These are phyloP conservation scores for Lenwebbia sp. DNA, from an alignment of 345 rosid genomes.

Conservation along the genomic window DNA sequence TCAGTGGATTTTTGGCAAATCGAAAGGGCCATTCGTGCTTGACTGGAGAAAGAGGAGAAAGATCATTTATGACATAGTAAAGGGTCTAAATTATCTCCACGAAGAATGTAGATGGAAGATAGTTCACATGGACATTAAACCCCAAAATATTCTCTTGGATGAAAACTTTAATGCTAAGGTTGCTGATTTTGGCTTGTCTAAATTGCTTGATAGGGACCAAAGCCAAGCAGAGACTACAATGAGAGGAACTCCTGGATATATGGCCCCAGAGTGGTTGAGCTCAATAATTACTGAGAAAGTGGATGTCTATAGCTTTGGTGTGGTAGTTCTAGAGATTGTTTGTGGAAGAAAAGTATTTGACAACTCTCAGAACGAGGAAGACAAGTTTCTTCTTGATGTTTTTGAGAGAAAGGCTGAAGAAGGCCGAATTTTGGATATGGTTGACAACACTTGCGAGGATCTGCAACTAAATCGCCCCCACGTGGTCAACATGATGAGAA, in stretches of 20 bases:
- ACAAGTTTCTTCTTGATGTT: slow-evolving; percentile 1
- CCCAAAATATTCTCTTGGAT: too few relatives aligned
- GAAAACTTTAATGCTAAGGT: too few relatives aligned
- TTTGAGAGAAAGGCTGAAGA: slow-evolving; percentile 8
- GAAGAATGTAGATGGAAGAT: slow-evolving; percentile 17
- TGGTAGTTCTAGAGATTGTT: too few relatives aligned
- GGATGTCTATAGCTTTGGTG: too few relatives aligned
- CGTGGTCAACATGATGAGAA: slow-evolving; percentile 1
- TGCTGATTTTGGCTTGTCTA: too few relatives aligned
- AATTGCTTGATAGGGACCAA: too few relatives aligned
- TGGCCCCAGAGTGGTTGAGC: too few relatives aligned
- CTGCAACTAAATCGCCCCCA: not conserved
- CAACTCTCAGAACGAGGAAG: slow-evolving; percentile 4
- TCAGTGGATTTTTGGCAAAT: slow-evolving; percentile 5
- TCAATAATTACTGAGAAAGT: too few relatives aligned
- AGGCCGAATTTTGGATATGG: slow-evolving; percentile 1
- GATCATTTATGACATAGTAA: slow-evolving; percentile 12
- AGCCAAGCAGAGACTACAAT: too few relatives aligned
- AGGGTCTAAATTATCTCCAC: slow-evolving; percentile 18
- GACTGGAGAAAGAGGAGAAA: slow-evolving; percentile 15
- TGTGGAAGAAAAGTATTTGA: slow-evolving; percentile 14
- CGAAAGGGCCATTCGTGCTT: not conserved
- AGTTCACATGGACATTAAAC: slow-evolving; percentile 9
- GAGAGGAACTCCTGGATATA: too few relatives aligned
- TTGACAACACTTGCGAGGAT: slow-evolving; percentile 7